A percentile compares a stretch with the other conserved stretches of the same genome.
phyloP scores from a whole-genome alignment of 805 yeast genomes.

The Lachancea quebecensis region DNA sequence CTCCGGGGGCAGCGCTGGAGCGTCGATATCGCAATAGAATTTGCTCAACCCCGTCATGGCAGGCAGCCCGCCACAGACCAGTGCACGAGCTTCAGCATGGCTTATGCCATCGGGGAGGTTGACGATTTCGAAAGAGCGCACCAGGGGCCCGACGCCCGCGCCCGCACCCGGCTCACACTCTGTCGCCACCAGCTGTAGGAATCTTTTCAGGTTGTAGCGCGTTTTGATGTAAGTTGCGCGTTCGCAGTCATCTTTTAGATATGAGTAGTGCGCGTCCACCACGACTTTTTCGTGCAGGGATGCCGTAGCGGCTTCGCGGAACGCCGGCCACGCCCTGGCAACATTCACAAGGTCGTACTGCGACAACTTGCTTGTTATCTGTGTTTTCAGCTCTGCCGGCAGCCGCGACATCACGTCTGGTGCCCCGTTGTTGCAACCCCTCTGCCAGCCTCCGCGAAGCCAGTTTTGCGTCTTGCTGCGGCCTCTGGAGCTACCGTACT shows the following conservation, averaged over 20 bases:
- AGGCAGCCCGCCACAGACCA: slow-evolving; percentile 22
- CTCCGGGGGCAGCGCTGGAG: slow-evolving; percentile 28
- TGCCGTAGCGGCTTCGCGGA: slow-evolving; percentile 30
- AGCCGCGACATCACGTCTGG: slow-evolving; percentile 14
- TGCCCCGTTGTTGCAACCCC: background rate
- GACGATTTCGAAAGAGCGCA: slow-evolving; percentile 30
- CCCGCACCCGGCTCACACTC: slow-evolving; percentile 1
- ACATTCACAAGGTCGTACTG: slow-evolving; percentile 36
- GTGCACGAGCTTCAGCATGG: slow-evolving; percentile 29
- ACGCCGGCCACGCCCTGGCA: slow-evolving; percentile 26
- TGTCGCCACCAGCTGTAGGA: slow-evolving; percentile 20
- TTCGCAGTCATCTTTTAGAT: slow-evolving; percentile 20
- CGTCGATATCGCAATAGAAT: slow-evolving; percentile 32
- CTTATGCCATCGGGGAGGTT: slow-evolving; percentile 39
- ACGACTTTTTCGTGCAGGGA: slow-evolving; percentile 31
- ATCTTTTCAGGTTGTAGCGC: slow-evolving; percentile 35
- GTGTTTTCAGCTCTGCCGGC: slow-evolving; percentile 34
- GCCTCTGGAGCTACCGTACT: background rate
- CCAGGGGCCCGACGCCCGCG: slow-evolving; percentile 11
- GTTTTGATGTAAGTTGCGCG: slow-evolving; percentile 32
- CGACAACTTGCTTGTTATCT: slow-evolving; percentile 31
- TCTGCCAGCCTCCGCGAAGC: too few species aligned
- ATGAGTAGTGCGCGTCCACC: slow-evolving; percentile 34
- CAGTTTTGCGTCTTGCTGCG: too few species aligned
- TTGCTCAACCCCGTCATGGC: slow-evolving; percentile 26